Evolutionary conservation across 2,329 filamentous ascomycete genomes (phyloP).

Genomic region (Lasiodiplodia gonubiensis): DNA sequence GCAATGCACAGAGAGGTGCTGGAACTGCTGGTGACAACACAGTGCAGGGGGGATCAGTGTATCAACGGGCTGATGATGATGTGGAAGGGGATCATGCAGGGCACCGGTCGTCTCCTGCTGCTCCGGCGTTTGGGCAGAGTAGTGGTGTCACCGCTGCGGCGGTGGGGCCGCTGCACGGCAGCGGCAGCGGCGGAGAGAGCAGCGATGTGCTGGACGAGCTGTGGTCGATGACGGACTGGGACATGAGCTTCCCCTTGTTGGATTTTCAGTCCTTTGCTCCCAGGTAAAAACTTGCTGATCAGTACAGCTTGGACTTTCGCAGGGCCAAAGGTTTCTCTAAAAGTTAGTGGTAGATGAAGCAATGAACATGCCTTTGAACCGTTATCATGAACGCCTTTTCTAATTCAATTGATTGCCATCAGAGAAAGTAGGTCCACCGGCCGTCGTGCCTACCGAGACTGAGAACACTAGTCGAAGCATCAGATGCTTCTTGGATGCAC

Average conservation of each 20-base stretch:
- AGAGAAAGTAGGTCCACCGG: no score
- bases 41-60: no score
- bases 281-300: neutral
- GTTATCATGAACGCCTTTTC: no score
- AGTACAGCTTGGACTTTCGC: neutral
- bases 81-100: no score
- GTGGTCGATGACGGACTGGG: slow-evolving; percentile 3
- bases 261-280: neutral
- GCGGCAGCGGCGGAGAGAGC: neutral
- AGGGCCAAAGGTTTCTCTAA: neutral
- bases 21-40: no score
- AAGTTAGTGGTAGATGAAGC: no score
- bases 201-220: neutral
- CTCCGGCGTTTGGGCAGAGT: neutral
- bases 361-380: no score
- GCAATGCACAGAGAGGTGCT: no score
- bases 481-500: neutral
- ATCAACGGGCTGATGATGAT: neutral
- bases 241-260: neutral
- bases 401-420: no score
- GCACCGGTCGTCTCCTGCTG: neutral
- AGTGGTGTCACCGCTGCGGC: neutral
- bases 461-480: no score
- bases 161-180: neutral
- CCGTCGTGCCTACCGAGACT: no score